These are phyloP conservation scores for Crucibulum cyathiforme DNA, from an alignment of 1,284 basidiomycete genomes.

Conservation along the genomic window DNA sequence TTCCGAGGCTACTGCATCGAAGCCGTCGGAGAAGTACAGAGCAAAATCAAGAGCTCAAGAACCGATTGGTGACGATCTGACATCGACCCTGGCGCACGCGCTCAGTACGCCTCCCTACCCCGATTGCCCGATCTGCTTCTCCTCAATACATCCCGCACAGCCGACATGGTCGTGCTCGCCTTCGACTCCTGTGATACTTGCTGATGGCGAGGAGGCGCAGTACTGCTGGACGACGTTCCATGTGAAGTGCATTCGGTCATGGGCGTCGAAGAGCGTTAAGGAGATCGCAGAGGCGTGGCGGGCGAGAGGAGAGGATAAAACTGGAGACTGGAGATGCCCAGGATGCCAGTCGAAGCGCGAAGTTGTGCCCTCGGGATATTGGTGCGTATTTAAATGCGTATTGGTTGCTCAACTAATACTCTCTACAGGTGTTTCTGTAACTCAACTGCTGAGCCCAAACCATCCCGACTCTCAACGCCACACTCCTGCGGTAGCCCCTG, in stretches of 20 bases:
- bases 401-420: not conserved
- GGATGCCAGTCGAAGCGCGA: constrained; percentile 83
- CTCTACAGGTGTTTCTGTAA: constrained; percentile 81
- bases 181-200: constrained; percentile 47
- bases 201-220: constrained; percentile 47
- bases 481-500: constrained; percentile 88
- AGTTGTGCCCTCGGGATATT: constrained; percentile 71
- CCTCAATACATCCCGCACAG: constrained; percentile 71
- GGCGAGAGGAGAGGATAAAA: constrained; percentile 67
- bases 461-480: constrained; percentile 73
- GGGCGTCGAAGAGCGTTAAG: constrained; percentile 82
- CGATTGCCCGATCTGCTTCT: constrained; percentile 85
- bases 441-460: constrained; percentile 72
- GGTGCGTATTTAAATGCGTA: constrained; percentile 41
- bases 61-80: constrained; percentile 61
- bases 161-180: constrained; percentile 83
- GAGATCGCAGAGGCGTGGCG: constrained; percentile 78
- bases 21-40: constrained; percentile 4
- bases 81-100: constrained; percentile 67
- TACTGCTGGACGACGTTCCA: constrained; percentile 89
- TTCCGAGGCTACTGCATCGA: too few species aligned
- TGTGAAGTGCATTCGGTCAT: constrained; percentile 78
- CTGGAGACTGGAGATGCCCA: constrained; percentile 86
- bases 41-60: constrained; percentile 4
- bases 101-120: constrained; percentile 72